Conservation (phyloP, 148 eudicot species). For the Diospyros kaki region DNA sequence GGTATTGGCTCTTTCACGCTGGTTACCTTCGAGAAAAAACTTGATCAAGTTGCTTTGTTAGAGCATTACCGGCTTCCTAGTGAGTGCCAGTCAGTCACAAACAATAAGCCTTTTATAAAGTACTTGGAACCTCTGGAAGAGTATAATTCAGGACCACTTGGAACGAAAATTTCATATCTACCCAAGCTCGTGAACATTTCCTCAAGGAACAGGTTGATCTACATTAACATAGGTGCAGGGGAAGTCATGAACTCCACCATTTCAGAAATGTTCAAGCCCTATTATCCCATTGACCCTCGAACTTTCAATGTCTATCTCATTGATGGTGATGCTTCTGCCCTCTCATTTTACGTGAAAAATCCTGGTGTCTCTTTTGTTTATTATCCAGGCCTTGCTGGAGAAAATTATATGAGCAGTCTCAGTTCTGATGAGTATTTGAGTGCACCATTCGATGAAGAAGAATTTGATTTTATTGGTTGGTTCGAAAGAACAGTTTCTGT, state of each 20-base stretch:
- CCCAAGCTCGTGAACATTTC: constrained; percentile 49
- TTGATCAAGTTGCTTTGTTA: constrained; percentile 26
- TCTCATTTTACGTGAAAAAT: constrained; percentile 62
- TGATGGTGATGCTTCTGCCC: constrained; percentile 58
- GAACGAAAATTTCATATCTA: constrained; percentile 36
- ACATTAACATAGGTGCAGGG: constrained; percentile 63
- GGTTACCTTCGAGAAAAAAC: constrained; percentile 60
- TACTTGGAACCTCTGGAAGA: constrained; percentile 49
- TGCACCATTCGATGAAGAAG: constrained; percentile 47
- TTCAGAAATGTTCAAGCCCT: constrained; percentile 44
- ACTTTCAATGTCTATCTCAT: constrained; percentile 53
- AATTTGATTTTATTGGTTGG: constrained; percentile 69
- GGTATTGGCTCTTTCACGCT: constrained; percentile 40
- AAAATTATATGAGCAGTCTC: constrained; percentile 5
- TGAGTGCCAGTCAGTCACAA: constrained; percentile 51
- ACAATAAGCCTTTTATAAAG: constrained; percentile 46
- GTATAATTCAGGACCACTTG: constrained; percentile 12
- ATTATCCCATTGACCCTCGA: constrained; percentile 43
- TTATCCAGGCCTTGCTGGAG: constrained; percentile 58
- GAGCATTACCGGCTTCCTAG: constrained; percentile 54
- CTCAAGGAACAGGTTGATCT: constrained; percentile 55
- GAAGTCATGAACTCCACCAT: constrained; percentile 45
- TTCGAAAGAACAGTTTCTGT: constrained; percentile 53
- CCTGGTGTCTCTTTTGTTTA: constrained; percentile 82
- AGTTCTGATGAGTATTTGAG: constrained; percentile 28